A percentile compares a stretch with the other conserved stretches of the same genome.
Conservation (phyloP, 2,329 filamentous ascomycete genomes). For the Aspergillus sp. region DNA sequence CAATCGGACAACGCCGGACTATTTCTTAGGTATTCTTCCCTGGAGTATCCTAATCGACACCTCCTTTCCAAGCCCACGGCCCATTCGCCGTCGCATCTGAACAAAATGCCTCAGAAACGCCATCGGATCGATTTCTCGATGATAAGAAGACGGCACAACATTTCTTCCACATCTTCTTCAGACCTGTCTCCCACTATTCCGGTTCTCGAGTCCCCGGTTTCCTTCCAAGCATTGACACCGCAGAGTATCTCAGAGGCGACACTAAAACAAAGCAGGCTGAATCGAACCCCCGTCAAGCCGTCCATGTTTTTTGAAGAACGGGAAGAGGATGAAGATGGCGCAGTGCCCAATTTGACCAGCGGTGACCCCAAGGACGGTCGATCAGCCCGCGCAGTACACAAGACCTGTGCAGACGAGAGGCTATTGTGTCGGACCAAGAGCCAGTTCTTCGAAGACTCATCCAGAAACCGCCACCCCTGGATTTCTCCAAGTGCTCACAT, state of each 20-base stretch:
- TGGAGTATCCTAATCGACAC: neutral
- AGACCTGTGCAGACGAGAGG: slow-evolving; percentile 23
- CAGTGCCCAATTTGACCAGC: slow-evolving; percentile 18
- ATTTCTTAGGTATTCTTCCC: slow-evolving; percentile 8
- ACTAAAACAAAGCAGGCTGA: slow-evolving; percentile 24
- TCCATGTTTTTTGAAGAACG: slow-evolving; percentile 32
- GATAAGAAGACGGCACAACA: slow-evolving; percentile 23
- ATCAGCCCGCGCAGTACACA: slow-evolving; percentile 15
- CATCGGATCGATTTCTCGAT: slow-evolving; percentile 25
- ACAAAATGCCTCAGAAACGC: slow-evolving; percentile 19
- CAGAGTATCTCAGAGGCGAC: slow-evolving; percentile 25
- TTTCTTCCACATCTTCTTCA: slow-evolving; percentile 25
- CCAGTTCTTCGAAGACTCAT: slow-evolving; percentile 47
- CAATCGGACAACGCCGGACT: neutral
- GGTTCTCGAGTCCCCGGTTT: slow-evolving; percentile 27
- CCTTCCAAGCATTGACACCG: slow-evolving; percentile 23
- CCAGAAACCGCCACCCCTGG: slow-evolving; percentile 41
- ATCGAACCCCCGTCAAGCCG: slow-evolving; percentile 24
- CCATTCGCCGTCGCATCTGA: neutral
- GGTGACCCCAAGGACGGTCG: slow-evolving; percentile 22
- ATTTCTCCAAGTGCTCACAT: slow-evolving; percentile 52
- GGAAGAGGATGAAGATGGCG: slow-evolving; percentile 31
- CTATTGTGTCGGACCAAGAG: slow-evolving; percentile 38
- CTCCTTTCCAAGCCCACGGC: neutral
- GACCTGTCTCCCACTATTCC: slow-evolving; percentile 24